These are phyloP conservation scores for Ganoderma meredithae DNA, from an alignment of 1,284 basidiomycete species.

Conservation along the genomic window DNA sequence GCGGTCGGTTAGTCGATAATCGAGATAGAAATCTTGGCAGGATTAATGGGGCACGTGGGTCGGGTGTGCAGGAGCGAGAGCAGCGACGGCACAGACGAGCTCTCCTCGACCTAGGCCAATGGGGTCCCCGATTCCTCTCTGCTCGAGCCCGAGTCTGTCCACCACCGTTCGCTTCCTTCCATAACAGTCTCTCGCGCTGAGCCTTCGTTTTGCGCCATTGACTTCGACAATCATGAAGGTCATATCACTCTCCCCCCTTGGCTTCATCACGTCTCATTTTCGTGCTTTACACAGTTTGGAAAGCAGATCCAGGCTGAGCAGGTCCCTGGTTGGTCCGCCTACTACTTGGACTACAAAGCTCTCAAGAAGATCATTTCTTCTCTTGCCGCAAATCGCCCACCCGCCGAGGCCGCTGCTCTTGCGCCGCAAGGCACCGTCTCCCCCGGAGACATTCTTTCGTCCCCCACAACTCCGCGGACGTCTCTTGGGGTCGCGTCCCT, in stretches of 20 bases:
- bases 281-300: constrained; percentile 77
- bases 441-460: constrained; percentile 64
- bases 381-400: constrained; percentile 90
- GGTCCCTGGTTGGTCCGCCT: constrained; percentile 95
- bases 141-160: constrained; percentile 10
- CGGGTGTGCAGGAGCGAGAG: constrained; percentile 6
- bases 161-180: constrained; percentile 17
- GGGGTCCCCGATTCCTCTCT: constrained; percentile 1
- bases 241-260: constrained; percentile 16
- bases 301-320: constrained; percentile 98
- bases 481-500: constrained; percentile 1
- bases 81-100: background rate
- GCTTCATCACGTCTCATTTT: constrained; percentile 20
- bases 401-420: constrained; percentile 88
- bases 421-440: constrained; percentile 75
- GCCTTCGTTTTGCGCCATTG: constrained; percentile 6
- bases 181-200: constrained; percentile 15
- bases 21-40: constrained; percentile 21
- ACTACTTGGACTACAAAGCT: constrained; percentile 99
- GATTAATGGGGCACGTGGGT: constrained; percentile 27
- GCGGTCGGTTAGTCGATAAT: constrained; percentile 30
- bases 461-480: constrained; percentile 8
- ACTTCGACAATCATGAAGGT: constrained; percentile 46
- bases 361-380: constrained; percentile 99
- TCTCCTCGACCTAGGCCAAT: constrained; percentile 1